phyloP scores from a whole-genome alignment of 805 yeast species.

The Wickerhamiella musiphila region DNA sequence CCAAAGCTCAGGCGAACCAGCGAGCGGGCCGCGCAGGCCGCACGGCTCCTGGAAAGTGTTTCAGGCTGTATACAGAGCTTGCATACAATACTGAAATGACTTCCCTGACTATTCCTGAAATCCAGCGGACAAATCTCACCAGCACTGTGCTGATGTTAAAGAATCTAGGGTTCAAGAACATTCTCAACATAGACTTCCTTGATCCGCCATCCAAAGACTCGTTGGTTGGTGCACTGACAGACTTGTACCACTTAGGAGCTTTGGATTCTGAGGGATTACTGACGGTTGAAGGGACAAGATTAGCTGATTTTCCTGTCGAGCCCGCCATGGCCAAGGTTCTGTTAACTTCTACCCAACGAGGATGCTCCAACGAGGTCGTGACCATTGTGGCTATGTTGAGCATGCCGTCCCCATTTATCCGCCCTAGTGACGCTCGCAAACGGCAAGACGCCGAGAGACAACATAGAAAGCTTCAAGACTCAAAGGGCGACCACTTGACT shows the following conservation, averaged over 20 bases:
- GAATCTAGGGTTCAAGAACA: constrained; percentile 71
- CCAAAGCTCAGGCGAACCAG: constrained; percentile 91
- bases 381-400: constrained; percentile 72
- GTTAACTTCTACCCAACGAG: constrained; percentile 39
- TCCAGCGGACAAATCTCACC: constrained; percentile 66
- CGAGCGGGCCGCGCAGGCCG: constrained; percentile 98
- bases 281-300: constrained; percentile 59
- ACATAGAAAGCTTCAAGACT: constrained; percentile 34
- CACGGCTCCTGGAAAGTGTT: constrained; percentile 93
- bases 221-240: constrained; percentile 57
- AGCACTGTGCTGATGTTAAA: constrained; percentile 59
- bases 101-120: constrained; percentile 75
- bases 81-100: constrained; percentile 65
- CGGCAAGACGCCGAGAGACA: constrained; percentile 48
- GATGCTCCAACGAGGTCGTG: constrained; percentile 51
- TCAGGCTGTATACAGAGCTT: constrained; percentile 70
- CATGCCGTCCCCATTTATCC: constrained; percentile 51
- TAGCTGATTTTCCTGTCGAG: constrained; percentile 87
- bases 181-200: constrained; percentile 73
- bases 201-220: constrained; percentile 72
- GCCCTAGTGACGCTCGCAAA: constrained; percentile 43
- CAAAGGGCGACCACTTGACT: constrained; percentile 65
- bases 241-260: constrained; percentile 77
- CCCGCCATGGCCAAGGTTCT: constrained; percentile 75
- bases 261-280: constrained; percentile 54